Conservation (phyloP, 2,329 filamentous ascomycete species). For the Amauroascus niger region DNA sequence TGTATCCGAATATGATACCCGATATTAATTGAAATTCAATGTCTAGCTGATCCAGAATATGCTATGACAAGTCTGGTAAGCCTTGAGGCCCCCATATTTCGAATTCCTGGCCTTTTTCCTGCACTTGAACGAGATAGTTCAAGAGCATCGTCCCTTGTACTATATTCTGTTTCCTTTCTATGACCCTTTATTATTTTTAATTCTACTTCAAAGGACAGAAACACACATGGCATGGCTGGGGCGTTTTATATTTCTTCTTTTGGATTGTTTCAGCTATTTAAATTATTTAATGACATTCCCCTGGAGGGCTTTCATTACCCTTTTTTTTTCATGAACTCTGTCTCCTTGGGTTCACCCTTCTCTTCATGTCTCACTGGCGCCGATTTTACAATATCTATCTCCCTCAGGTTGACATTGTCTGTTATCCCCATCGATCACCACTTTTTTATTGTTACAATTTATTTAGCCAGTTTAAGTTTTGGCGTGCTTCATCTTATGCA, state of each 20-base stretch:
- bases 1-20: background rate
- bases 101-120: background rate
- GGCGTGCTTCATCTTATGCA: too few relatives aligned
- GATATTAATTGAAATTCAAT: too few relatives aligned
- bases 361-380: background rate
- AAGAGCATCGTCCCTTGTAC: background rate
- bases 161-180: background rate
- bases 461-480: background rate
- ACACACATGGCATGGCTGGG: background rate
- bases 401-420: too few relatives aligned
- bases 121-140: background rate
- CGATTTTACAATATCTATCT: too few relatives aligned
- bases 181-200: background rate
- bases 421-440: too few relatives aligned
- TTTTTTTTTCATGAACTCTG: too few relatives aligned
- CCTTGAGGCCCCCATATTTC: background rate
- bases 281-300: too few relatives aligned
- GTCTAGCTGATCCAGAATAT: too few relatives aligned
- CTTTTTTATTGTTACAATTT: too few relatives aligned
- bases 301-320: too few relatives aligned
- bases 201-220: background rate
- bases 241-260: background rate
- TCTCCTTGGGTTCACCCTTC: background rate
- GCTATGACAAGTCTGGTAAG: background rate
- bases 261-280: background rate